Conservation (phyloP, 2,329 filamentous ascomycete species). For the Blumeria graminis region DNA sequence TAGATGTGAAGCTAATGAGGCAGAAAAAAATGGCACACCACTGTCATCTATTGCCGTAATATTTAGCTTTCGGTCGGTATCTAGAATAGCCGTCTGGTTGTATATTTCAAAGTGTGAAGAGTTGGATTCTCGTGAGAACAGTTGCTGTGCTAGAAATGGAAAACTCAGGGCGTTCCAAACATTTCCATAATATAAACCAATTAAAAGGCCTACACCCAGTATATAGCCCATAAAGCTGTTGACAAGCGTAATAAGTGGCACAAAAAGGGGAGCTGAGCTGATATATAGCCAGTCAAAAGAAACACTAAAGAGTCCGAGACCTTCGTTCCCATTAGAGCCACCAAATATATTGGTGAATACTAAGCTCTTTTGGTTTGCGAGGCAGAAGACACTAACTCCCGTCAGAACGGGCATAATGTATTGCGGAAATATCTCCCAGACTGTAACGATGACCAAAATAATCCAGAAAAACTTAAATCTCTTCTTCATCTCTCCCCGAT, state of each 20-base stretch:
- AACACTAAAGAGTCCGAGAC: slow-evolving; percentile 18
- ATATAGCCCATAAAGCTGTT: slow-evolving; percentile 16
- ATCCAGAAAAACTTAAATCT: slow-evolving; percentile 12
- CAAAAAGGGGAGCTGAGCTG: slow-evolving; percentile 15
- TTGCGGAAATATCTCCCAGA: slow-evolving; percentile 25
- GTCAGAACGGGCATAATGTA: slow-evolving; percentile 20
- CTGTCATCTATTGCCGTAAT: slow-evolving; percentile 13
- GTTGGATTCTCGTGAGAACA: slow-evolving; percentile 18
- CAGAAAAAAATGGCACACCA: slow-evolving; percentile 21
- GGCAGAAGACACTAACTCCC: slow-evolving; percentile 21
- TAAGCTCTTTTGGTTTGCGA: slow-evolving; percentile 19
- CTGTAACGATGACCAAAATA: slow-evolving; percentile 13
- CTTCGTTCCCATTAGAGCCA: slow-evolving; percentile 22
- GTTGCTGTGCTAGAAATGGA: slow-evolving; percentile 20
- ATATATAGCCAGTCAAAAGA: slow-evolving; percentile 22
- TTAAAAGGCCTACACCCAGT: slow-evolving; percentile 15
- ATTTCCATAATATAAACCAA: slow-evolving; percentile 20
- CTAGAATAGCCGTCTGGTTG: slow-evolving; percentile 21
- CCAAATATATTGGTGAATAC: slow-evolving; percentile 26
- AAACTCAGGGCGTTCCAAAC: slow-evolving; percentile 19
- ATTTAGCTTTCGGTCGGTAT: slow-evolving; percentile 18
- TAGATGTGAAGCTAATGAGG: slow-evolving; percentile 18
- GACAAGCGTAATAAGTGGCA: slow-evolving; percentile 15
- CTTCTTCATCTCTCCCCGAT: slow-evolving; percentile 15
- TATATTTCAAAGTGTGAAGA: slow-evolving; percentile 16